Evolutionary conservation across 2,329 filamentous ascomycete species (phyloP).

Genomic region (Fusarium papillatum): DNA sequence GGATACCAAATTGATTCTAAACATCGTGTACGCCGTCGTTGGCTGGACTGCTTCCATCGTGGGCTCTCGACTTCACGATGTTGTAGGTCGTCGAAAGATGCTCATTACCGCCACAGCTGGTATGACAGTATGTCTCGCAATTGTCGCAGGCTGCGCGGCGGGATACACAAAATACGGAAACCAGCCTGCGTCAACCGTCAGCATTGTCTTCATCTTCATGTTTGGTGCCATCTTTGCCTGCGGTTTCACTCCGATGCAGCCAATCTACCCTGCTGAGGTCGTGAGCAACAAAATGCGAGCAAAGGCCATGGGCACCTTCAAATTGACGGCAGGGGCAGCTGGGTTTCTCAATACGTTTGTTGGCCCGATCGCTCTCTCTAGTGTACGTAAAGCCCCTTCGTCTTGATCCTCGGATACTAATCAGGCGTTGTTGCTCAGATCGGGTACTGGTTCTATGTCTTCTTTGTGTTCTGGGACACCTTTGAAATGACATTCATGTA

Average conservation of each 20-base stretch:
- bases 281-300: constrained; percentile 31
- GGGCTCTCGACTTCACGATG: constrained; percentile 55
- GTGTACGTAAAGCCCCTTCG: constrained; percentile 2
- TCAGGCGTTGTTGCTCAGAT: constrained; percentile 3
- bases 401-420: not conserved
- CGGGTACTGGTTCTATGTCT: constrained; percentile 22
- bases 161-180: constrained; percentile 50
- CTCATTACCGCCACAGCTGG: constrained; percentile 52
- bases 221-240: constrained; percentile 52
- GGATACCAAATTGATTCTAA: constrained; percentile 53
- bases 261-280: constrained; percentile 47
- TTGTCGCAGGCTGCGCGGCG: constrained; percentile 53
- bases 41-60: constrained; percentile 50
- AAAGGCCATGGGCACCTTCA: constrained; percentile 29
- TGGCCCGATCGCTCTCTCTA: constrained; percentile 29
- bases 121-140: constrained; percentile 51
- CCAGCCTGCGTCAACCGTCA: constrained; percentile 48
- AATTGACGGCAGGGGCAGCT: constrained; percentile 21
- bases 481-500: constrained; percentile 23
- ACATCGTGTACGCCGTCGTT: constrained; percentile 54
- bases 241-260: constrained; percentile 54
- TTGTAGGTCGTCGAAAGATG: constrained; percentile 56
- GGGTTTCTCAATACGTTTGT: constrained; percentile 35
- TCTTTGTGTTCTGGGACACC: constrained; percentile 22
- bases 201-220: constrained; percentile 55